These are phyloP conservation scores for Hypoxylon rickii DNA, from an alignment of 495 filamentous ascomycete species.

Conservation along the genomic window DNA sequence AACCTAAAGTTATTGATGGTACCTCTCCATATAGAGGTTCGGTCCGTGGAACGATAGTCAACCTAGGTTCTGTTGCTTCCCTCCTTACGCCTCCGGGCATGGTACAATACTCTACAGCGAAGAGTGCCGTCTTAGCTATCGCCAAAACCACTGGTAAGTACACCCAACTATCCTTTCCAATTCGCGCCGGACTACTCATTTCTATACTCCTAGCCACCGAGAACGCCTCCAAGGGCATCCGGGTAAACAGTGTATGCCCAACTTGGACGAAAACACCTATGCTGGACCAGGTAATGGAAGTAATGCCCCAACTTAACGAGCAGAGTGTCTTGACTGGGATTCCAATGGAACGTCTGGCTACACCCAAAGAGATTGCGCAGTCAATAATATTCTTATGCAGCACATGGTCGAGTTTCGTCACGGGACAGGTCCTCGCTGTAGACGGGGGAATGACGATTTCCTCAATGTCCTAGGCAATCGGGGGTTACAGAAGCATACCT, in stretches of 20 bases:
- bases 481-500: too few relatives aligned
- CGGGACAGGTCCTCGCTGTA: slow-evolving; percentile 33
- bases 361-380: slow-evolving; percentile 49
- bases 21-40: background rate
- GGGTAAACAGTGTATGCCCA: slow-evolving; percentile 52
- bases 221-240: slow-evolving; percentile 36
- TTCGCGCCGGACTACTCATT: too few relatives aligned
- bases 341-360: slow-evolving; percentile 45
- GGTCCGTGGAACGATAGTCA: slow-evolving; percentile 48
- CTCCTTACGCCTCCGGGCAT: slow-evolving; percentile 40
- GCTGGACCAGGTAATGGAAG: slow-evolving; percentile 20
- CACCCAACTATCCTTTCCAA: background rate
- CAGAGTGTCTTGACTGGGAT: slow-evolving; percentile 13
- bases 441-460: too few relatives aligned
- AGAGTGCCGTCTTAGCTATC: slow-evolving; percentile 51
- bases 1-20: background rate
- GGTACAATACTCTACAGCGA: slow-evolving; percentile 48
- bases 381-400: slow-evolving; percentile 49
- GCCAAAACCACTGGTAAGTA: slow-evolving; percentile 36
- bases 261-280: slow-evolving; percentile 50
- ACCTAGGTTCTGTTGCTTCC: slow-evolving; percentile 49
- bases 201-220: slow-evolving; percentile 43
- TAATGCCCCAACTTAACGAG: background rate
- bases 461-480: too few relatives aligned
- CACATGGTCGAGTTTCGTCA: slow-evolving; percentile 46